A percentile compares a stretch with the other conserved stretches of the same genome.
Evolutionary conservation across 148 eudicot genomes (phyloP).

Genomic region (Arctostaphylos glauca): DNA sequence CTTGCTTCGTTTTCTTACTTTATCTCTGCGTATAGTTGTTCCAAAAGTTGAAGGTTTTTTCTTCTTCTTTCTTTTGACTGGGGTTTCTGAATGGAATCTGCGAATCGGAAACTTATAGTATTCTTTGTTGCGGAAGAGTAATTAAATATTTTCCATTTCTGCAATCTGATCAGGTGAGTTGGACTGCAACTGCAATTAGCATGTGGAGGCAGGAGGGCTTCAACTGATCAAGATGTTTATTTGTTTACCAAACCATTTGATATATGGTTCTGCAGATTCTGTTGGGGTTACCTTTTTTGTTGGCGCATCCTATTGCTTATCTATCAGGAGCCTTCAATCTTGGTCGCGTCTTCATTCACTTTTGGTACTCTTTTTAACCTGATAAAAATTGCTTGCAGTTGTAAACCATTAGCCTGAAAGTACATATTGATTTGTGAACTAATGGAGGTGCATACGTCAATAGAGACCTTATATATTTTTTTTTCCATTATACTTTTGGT

Average conservation of each 20-base stretch:
- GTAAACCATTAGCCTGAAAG: not conserved
- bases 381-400: constrained; percentile 13
- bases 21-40: not conserved
- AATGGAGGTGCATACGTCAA: not conserved
- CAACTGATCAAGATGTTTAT: constrained; percentile 29
- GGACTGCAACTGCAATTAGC: constrained; percentile 33
- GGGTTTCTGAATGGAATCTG: not conserved
- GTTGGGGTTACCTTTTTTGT: constrained; percentile 77
- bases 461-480: not conserved
- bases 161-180: constrained; percentile 43
- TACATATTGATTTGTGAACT: not conserved
- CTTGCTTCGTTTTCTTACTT: not conserved
- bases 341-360: constrained; percentile 96
- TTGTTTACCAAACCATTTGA: constrained; percentile 27
- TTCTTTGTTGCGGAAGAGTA: not conserved
- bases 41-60: not conserved
- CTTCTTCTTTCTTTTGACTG: not conserved
- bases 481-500: not conserved
- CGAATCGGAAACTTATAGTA: not conserved
- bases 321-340: constrained; percentile 90
- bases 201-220: constrained; percentile 23
- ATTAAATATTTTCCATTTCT: constrained; percentile 12
- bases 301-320: constrained; percentile 70
- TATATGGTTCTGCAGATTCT: constrained; percentile 72
- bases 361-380: constrained; percentile 58